These are phyloP conservation scores for Trifolium subterraneum DNA, from an alignment of 306 rosid genomes.

Conservation along the genomic window DNA sequence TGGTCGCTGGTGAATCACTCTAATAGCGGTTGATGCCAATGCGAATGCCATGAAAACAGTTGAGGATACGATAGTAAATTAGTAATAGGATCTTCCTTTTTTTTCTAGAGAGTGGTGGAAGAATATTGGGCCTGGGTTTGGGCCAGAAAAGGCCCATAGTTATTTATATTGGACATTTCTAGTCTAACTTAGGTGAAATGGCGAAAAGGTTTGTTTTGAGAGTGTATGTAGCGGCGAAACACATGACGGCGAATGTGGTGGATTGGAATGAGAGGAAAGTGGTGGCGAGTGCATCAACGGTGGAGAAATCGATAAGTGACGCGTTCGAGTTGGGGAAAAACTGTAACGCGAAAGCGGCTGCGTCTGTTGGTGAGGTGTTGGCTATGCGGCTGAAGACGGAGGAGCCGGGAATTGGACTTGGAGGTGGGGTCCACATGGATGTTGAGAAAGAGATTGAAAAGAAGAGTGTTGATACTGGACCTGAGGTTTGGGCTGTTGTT, in stretches of 20 bases:
- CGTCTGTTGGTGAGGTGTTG: slow-evolving; percentile 48
- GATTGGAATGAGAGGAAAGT: slow-evolving; percentile 38
- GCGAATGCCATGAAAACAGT: slow-evolving; percentile 57
- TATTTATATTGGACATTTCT: not conserved
- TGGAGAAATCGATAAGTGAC: slow-evolving; percentile 47
- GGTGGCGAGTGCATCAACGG: slow-evolving; percentile 53
- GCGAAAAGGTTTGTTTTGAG: slow-evolving; percentile 43
- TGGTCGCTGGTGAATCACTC: slow-evolving; percentile 37
- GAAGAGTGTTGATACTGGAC: slow-evolving; percentile 37
- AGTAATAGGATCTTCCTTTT: not conserved
- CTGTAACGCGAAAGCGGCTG: slow-evolving; percentile 43
- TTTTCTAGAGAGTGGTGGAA: too few relatives aligned
- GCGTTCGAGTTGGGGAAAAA: slow-evolving; percentile 49
- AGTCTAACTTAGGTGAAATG: not conserved
- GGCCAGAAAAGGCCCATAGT: slow-evolving; percentile 15
- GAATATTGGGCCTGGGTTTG: not conserved
- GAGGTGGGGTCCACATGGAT: slow-evolving; percentile 51
- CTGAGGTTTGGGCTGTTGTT: slow-evolving; percentile 44
- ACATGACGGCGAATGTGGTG: slow-evolving; percentile 57
- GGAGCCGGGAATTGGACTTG: slow-evolving; percentile 43
- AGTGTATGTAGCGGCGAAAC: slow-evolving; percentile 50
- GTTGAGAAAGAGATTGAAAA: slow-evolving; percentile 58
- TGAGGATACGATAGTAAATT: not conserved
- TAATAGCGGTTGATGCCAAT: slow-evolving; percentile 29
- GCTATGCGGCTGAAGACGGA: slow-evolving; percentile 58